Evolutionary conservation across 148 eudicot genomes (phyloP), one percentile per base, ranked within the genome.

Genomic region (Rhododendron molle): DNA sequence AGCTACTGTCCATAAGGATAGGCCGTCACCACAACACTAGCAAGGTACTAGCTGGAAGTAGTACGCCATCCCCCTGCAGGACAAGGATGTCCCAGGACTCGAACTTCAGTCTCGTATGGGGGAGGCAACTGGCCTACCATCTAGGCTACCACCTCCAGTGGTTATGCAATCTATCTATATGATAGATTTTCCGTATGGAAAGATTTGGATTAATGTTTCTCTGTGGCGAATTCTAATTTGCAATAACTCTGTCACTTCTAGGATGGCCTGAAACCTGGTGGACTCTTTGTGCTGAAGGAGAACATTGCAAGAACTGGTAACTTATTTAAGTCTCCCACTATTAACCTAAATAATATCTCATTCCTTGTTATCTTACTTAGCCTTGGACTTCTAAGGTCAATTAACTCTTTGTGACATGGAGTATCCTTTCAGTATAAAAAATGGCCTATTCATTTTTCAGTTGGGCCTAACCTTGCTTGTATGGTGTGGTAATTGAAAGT

Each of bases 241-340:
- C 23, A 21, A 46, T 76, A 43, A 84, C 83, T 83, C 1, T 76
- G 26, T 77, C 36, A 82, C 77, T 54, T 85, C 62, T 86, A 94
- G 98, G 91, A 71, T 89, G 99, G 98, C 85, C 95, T 97, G 81
- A 97, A 95, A 90, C 94, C 98, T 14, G 98, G 98, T 72, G 99
- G 98, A 65, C 84, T 92, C 84, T 95, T 97, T 84, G 87, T 95
- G 86, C 76, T 97, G 88, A 97, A 97, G 92, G 99, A 97, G 89
- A 97, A 97, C 84, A 92, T 91, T 89, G 95, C 99, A 32, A 92
- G 88, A 88, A 90, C 76, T 44, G 99, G 99, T 96, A 90, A 82
- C 79, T 10, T 60, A 60, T 13, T 67, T 28, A 43, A 50, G 36
- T 67, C n/a, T 43, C 52, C 28, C 50, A 43, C 46, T 80, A 15